phyloP scores from a whole-genome alignment of 192 early-diverging fungal genomes.

The Ambispora gerdemannii region DNA sequence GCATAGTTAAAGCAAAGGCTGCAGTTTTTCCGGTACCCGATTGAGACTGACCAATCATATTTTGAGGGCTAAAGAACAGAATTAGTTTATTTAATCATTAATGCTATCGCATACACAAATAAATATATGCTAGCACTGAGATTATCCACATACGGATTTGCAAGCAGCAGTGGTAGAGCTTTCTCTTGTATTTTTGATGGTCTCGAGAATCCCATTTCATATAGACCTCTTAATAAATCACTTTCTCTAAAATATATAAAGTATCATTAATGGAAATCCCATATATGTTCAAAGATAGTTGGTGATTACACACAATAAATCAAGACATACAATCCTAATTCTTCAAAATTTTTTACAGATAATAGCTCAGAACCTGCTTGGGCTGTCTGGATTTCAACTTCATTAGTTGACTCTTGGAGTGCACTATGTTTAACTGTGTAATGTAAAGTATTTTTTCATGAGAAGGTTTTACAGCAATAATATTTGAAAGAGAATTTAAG shows the following conservation, averaged over 20 bases:
- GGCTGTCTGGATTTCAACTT: constrained; percentile 65
- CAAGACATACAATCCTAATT: constrained; percentile 61
- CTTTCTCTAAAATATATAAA: constrained; percentile 57
- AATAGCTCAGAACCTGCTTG: constrained; percentile 75
- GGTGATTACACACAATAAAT: background rate
- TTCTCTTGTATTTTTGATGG: constrained; percentile 96
- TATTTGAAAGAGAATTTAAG: too few relatives aligned
- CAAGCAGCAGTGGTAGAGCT: constrained; percentile 84
- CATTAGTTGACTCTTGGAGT: constrained; percentile 35
- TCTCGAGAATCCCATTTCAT: constrained; percentile 88
- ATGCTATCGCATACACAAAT: too few relatives aligned
- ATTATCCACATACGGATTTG: constrained; percentile 61
- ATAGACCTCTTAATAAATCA: constrained; percentile 88
- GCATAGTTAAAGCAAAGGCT: constrained; percentile 90
- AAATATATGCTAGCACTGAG: too few relatives aligned
- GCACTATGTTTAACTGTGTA: constrained; percentile 23
- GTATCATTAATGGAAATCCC: background rate
- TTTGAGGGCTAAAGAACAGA: constrained; percentile 57
- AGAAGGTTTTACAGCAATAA: too few relatives aligned
- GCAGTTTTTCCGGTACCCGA: constrained; percentile 98
- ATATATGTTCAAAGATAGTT: background rate
- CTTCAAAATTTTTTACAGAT: constrained; percentile 75
- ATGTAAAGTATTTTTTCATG: too few relatives aligned
- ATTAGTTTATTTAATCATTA: too few relatives aligned
- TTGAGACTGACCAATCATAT: constrained; percentile 98